Evolutionary conservation across 176 grass and related monocot species (phyloP).

Genomic region (Alloteropsis semialata): DNA sequence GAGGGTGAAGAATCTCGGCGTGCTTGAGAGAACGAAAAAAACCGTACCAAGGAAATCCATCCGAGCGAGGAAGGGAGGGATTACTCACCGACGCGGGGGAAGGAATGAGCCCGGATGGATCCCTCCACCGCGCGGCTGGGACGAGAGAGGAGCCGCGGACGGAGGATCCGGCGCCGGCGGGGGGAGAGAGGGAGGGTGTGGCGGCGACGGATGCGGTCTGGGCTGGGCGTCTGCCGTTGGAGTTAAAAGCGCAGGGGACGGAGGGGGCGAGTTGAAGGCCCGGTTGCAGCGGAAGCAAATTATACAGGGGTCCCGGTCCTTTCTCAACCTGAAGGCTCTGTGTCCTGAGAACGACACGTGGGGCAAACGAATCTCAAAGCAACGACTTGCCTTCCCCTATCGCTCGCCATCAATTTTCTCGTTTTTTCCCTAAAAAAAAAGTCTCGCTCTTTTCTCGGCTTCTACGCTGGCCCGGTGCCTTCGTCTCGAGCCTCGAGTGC

Average conservation of each 20-base stretch:
- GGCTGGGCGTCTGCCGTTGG: neutral
- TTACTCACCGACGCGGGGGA: neutral
- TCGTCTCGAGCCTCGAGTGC: too few relatives aligned
- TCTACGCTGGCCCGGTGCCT: too few relatives aligned
- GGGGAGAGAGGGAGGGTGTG: neutral
- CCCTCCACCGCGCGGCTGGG: neutral
- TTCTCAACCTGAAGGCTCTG: too few relatives aligned
- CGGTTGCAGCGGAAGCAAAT: neutral
- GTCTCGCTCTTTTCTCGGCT: too few relatives aligned
- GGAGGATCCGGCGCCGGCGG: neutral
- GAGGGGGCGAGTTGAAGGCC: neutral
- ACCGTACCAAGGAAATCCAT: neutral
- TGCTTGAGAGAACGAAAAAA: neutral
- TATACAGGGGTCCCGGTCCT: neutral
- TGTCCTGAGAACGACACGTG: neutral
- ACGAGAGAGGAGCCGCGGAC: neutral
- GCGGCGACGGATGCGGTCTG: neutral
- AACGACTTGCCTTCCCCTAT: neutral
- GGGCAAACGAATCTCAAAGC: neutral
- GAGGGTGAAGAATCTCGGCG: neutral
- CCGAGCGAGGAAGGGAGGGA: neutral
- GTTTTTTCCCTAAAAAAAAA: too few relatives aligned
- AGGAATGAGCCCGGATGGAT: neutral
- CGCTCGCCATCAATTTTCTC: too few relatives aligned
- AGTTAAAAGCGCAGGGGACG: neutral